Conservation (phyloP, 305 asterid species). For the Rubia balearica region DNA sequence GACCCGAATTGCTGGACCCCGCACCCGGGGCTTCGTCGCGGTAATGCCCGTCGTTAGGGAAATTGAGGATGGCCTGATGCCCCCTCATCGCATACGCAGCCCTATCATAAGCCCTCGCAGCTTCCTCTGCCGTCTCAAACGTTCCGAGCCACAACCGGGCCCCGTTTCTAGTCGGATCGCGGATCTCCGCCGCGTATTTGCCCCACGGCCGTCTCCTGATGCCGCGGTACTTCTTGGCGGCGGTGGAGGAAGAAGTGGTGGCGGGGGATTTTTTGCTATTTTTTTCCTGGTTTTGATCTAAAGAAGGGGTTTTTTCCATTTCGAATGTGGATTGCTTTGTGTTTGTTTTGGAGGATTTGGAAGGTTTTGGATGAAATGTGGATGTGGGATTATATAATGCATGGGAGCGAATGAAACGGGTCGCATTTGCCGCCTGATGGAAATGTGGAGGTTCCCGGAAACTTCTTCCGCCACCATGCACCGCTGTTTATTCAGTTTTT, state of each 20-base stretch:
- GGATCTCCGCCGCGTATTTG: constrained; percentile 69
- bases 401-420: neutral
- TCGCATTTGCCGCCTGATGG: constrained; percentile 10
- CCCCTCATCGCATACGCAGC: constrained; percentile 79
- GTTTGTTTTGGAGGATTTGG: neutral
- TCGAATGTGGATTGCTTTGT: neutral
- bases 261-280: constrained; percentile 2
- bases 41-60: constrained; percentile 62
- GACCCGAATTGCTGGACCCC: neutral
- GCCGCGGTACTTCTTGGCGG: constrained; percentile 48
- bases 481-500: neutral
- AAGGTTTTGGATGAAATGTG: constrained; percentile 1
- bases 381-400: neutral
- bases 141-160: constrained; percentile 73
- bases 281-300: neutral
- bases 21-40: constrained; percentile 1
- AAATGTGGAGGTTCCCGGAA: constrained; percentile 8
- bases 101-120: constrained; percentile 72
- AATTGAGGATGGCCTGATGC: constrained; percentile 70
- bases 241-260: neutral
- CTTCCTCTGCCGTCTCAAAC: constrained; percentile 69
- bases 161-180: constrained; percentile 54
- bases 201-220: constrained; percentile 77
- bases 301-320: neutral
- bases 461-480: neutral